These are phyloP conservation scores for Pleurotus tuoliensis DNA, from an alignment of 768 basidiomycete genomes.

Conservation along the genomic window DNA sequence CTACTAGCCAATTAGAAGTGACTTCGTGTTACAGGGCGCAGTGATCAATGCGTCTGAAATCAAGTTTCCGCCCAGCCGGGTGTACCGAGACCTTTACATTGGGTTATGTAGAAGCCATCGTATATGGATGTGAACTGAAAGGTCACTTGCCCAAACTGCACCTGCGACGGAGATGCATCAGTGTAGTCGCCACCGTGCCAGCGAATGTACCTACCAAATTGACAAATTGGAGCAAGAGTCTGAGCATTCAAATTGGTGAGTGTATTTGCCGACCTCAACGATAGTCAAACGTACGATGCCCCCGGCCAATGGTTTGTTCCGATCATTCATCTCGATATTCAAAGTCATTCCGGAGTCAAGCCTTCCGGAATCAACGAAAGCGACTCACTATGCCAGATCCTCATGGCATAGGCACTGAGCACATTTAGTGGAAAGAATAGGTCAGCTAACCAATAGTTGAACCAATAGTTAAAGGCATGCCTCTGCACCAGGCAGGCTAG, in stretches of 20 bases:
- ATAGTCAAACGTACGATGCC: background rate
- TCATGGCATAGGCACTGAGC: background rate
- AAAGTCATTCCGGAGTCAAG: background rate
- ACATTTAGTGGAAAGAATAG: no score
- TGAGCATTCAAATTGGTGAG: background rate
- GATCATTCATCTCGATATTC: background rate
- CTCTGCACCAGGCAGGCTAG: background rate
- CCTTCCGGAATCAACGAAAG: background rate
- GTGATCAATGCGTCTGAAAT: background rate
- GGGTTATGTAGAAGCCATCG: no score
- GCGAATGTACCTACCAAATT: background rate
- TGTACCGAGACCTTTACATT: background rate
- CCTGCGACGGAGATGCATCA: no score
- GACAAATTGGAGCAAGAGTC: background rate
- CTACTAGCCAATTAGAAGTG: no score
- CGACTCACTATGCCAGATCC: background rate
- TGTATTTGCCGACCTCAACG: no score
- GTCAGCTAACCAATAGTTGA: background rate
- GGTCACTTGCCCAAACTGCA: no score
- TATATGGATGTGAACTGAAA: no score
- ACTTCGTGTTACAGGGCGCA: background rate
- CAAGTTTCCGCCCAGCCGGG: background rate
- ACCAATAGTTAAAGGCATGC: background rate
- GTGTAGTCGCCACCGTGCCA: no score
- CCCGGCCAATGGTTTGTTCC: background rate